Evolutionary conservation across 345 rosid species (phyloP), one percentile per base, ranked within the genome.

Genomic region (Odontarrhena argentea): DNA sequence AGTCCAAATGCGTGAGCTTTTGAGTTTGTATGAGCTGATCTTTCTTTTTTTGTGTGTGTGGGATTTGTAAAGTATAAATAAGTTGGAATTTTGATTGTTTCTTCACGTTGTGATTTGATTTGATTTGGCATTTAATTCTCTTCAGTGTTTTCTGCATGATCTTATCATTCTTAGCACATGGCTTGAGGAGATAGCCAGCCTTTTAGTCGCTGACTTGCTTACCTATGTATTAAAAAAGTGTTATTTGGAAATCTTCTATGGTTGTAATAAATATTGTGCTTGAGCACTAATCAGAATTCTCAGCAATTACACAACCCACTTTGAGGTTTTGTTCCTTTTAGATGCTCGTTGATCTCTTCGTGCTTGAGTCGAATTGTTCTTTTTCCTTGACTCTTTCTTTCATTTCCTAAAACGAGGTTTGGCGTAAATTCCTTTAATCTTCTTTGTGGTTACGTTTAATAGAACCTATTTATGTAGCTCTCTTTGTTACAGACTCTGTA

Each of bases 121-220:
- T 74, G 73, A 54, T 60, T 54, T 46, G 24, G 34, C 55, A 60
- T 9, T 55, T 55, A 12, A 45, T 10, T 52, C 37, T 57, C 28
- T 12, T 48, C 2, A 6, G 3, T 60, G 54, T 2, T 60, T 55
- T 34, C 15, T 74, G 7, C 65, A 74, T 74, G 65, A 55, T 26
- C 5, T 45, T 74, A 40, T 40, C 48, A 32, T 68, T 11, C 42
- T 40, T 4, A 34, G 48, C 74, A 62, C 74, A 68, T 74, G 78
- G 74, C 40, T 74, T 74, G 34, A 68, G 22, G 54, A 65, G 61
- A 73, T 62, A 44, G 32, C 55, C 58, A 63, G 52, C 63, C 63
- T 42, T 53, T 53, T 53, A 4, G 35, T 47, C 9, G 60, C 69
- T 62, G 75, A 69, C 70, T 69, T 75, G 36, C 60, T 22, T 51